Conservation (phyloP, 495 filamentous ascomycete species). For the Neurospora tetraspora region DNA sequence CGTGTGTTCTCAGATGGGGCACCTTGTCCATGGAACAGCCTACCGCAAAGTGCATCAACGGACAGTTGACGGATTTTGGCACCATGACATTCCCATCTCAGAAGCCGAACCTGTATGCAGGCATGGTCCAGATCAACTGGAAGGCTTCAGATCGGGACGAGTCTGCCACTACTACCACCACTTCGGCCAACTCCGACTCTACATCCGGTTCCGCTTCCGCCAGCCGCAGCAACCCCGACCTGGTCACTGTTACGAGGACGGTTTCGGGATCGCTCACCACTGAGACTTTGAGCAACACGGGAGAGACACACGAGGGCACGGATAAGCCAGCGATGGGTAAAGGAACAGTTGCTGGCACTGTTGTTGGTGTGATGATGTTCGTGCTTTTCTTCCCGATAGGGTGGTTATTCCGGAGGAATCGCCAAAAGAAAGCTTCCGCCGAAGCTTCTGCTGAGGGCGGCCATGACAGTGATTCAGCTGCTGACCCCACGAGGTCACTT, state of each 20-base stretch:
- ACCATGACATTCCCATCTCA: conserved; percentile 8
- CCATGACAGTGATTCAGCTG: not conserved
- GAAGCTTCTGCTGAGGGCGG: not conserved
- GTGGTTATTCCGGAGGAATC: not conserved
- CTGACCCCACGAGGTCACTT: not conserved
- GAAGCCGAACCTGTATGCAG: conserved; percentile 15
- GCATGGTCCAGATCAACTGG: conserved; percentile 23
- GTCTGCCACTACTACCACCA: not conserved
- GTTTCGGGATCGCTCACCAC: not conserved
- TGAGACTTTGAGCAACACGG: not conserved
- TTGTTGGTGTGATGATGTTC: not conserved
- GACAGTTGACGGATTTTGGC: conserved; percentile 2
- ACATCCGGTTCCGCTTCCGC: not conserved
- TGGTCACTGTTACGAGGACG: not conserved
- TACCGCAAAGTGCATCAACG: conserved; percentile 10
- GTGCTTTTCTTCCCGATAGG: not conserved
- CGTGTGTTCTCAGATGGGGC: conserved; percentile 10
- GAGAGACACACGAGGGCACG: not conserved
- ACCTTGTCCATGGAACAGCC: conserved; percentile 5
- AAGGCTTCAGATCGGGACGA: conserved; percentile 10
- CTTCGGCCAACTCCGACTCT: not conserved
- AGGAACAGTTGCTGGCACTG: not conserved
- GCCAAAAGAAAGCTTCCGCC: not conserved
- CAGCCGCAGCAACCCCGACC: not conserved
- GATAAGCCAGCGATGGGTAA: not conserved